Percentiles rank a stretch among this genome's conserved stretches.
Evolutionary conservation across 2,329 filamentous ascomycete genomes (phyloP).

Genomic region (Torrubiella hemipterigena): DNA sequence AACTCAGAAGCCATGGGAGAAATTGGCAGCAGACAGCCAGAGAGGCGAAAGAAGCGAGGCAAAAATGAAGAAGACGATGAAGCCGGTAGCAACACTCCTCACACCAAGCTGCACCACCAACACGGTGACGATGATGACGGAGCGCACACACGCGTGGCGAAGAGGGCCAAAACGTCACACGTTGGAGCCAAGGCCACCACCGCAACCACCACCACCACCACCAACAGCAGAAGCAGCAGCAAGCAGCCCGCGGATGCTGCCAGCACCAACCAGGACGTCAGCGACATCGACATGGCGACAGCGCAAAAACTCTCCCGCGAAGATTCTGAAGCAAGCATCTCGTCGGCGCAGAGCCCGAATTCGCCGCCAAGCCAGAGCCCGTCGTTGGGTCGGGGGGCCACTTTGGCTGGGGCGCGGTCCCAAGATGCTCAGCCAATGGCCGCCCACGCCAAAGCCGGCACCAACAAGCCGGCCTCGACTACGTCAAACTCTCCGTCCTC

Average conservation of each 20-base stretch:
- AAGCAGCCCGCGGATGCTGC: constrained; percentile 2
- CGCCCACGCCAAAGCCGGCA: constrained; percentile 25
- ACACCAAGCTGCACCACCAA: constrained; percentile 25
- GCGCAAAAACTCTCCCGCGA: constrained; percentile 22
- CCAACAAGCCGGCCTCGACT: constrained; percentile 22
- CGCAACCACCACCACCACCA: constrained; percentile 3
- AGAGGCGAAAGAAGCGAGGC: too few relatives aligned
- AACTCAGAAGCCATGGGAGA: too few relatives aligned
- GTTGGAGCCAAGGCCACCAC: constrained; percentile 5
- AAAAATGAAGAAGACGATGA: too few relatives aligned
- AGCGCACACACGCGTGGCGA: constrained; percentile 17
- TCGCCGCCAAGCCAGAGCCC: constrained; percentile 14
- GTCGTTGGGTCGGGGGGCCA: not conserved
- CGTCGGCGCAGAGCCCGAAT: constrained; percentile 24
- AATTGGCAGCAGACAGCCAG: too few relatives aligned
- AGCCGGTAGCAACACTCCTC: too few relatives aligned
- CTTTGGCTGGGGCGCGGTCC: not conserved
- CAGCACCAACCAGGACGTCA: constrained; percentile 6
- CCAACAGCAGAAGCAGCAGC: constrained; percentile 2
- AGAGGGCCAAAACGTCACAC: constrained; percentile 21
- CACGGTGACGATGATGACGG: not conserved
- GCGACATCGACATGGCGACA: constrained; percentile 17
- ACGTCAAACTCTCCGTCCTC: constrained; percentile 22
- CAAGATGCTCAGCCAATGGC: constrained; percentile 22
- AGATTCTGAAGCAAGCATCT: constrained; percentile 27